These are phyloP conservation scores for Bipolaris sorokiniana DNA, from an alignment of 2,329 filamentous ascomycete genomes.

Conservation along the genomic window DNA sequence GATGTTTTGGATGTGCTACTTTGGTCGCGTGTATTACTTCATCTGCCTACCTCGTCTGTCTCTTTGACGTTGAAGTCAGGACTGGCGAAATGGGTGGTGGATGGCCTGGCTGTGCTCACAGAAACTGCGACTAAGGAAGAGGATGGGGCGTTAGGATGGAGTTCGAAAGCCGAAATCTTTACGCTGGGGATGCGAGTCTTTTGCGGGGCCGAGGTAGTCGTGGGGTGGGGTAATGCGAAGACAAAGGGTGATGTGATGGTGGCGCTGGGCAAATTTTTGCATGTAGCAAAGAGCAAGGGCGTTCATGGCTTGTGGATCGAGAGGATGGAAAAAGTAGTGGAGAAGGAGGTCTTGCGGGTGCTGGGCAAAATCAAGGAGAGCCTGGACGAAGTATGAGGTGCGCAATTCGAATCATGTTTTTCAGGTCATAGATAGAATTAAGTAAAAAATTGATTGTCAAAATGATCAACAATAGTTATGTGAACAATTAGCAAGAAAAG, in stretches of 20 bases:
- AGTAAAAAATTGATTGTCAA: not conserved
- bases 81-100: slow-evolving; percentile 55
- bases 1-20: slow-evolving; percentile 73
- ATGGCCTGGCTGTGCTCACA: slow-evolving; percentile 57
- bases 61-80: slow-evolving; percentile 13
- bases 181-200: slow-evolving; percentile 60
- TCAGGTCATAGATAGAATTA: not conserved
- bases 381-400: not conserved
- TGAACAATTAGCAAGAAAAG: not conserved
- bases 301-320: slow-evolving; percentile 49
- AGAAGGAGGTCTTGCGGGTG: slow-evolving; percentile 19
- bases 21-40: slow-evolving; percentile 66
- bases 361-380: slow-evolving; percentile 14
- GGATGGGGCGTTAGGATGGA: slow-evolving; percentile 76
- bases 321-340: slow-evolving; percentile 44
- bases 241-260: slow-evolving; percentile 31
- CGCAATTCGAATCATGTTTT: not conserved
- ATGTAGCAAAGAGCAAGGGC: slow-evolving; percentile 25
- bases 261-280: slow-evolving; percentile 35
- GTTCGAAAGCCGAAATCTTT: slow-evolving; percentile 71
- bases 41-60: slow-evolving; percentile 24
- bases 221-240: slow-evolving; percentile 30
- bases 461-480: not conserved
- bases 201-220: slow-evolving; percentile 50
- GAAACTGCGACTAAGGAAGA: slow-evolving; percentile 42